Evolutionary conservation across 225 moss, liverwort and hornwort genomes (phyloP), one percentile per base, ranked within the genome.

Genomic region (Antitrichia curtipendula): DNA sequence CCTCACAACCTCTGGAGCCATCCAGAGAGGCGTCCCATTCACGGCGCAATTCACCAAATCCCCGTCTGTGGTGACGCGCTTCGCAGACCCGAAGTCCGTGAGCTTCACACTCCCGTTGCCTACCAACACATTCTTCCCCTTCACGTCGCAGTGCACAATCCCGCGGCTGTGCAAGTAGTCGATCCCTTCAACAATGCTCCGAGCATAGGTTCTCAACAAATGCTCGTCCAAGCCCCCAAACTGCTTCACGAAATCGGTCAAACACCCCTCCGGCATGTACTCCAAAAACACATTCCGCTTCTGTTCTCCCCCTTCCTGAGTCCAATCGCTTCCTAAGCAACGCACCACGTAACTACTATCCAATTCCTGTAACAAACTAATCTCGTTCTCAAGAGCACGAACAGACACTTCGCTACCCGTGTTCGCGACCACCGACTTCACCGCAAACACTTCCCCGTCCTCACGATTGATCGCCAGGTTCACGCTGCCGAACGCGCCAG

Each of bases 141-240:
- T 99, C 82, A 99, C 95, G 90, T 99, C 97, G 12, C 99, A 96
- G 95, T 99, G 99, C 84, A 99, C 96, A 66, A 99, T 93, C 81
- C 92, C 94, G 15, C 84, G 80, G 27, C 86, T 68, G 59, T 99
- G 99, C 76, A 99, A 75, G 59, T 97, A 99, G 6, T 86, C 91
- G 69, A 99, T 92, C 59, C 99, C 99, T 69, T 97, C 92, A 5
- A 99, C 95, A 56, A 99, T 94, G 82, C 93, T 93, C 22, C 96
- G 92, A 18, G 99, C 95, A 65, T 97, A 99, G 9, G 92, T 95
- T 38, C 97, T 59, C 78, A 99, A 61, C 84, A 99, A 84, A 53
- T 93, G 91, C 91, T 99, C 97, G 38, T 96, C 96, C 78, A 97
- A 92, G 28, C 99, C 91, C 68, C 93, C 97, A 36, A 99, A 97